Conservation (phyloP, 2,329 filamentous ascomycete genomes). For the Onygena corvina region DNA sequence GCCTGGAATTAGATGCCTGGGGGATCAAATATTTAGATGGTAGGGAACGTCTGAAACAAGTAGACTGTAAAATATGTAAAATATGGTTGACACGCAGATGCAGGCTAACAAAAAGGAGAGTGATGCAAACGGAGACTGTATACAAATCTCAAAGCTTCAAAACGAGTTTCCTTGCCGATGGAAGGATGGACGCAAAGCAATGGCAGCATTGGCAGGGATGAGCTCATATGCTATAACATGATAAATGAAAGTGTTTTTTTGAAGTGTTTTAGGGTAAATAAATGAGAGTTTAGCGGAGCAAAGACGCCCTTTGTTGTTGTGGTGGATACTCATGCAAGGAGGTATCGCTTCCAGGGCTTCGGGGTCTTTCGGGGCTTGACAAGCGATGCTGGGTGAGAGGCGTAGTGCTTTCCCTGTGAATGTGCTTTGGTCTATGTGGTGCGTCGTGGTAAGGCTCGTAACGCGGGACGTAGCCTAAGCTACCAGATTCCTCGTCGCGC, state of each 20-base stretch:
- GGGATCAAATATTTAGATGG: too few relatives aligned
- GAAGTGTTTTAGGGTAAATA: background rate
- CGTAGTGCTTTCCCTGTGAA: conserved; percentile 26
- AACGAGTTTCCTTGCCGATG: conserved; percentile 9
- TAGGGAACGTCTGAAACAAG: too few relatives aligned
- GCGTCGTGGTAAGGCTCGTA: conserved; percentile 32
- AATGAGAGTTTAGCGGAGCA: conserved; percentile 22
- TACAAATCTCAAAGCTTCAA: background rate
- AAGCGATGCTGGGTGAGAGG: conserved; percentile 20
- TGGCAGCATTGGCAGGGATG: too few relatives aligned
- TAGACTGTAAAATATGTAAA: background rate
- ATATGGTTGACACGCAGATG: background rate
- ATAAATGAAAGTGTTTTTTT: background rate
- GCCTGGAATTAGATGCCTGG: too few relatives aligned
- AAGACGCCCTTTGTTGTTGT: conserved; percentile 11
- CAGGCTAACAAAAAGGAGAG: conserved; percentile 1
- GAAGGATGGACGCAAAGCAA: too few relatives aligned
- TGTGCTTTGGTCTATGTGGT: conserved; percentile 18
- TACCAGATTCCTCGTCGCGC: conserved; percentile 25
- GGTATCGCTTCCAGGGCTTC: conserved; percentile 3
- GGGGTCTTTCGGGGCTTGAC: background rate
- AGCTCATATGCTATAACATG: background rate
- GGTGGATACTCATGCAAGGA: conserved; percentile 24
- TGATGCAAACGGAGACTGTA: background rate
- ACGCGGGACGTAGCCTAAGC: conserved; percentile 31